Evolutionary conservation across 257 asterid genomes (phyloP), one percentile per base, ranked within the genome.

Genomic region (Gynochthodes officinalis): DNA sequence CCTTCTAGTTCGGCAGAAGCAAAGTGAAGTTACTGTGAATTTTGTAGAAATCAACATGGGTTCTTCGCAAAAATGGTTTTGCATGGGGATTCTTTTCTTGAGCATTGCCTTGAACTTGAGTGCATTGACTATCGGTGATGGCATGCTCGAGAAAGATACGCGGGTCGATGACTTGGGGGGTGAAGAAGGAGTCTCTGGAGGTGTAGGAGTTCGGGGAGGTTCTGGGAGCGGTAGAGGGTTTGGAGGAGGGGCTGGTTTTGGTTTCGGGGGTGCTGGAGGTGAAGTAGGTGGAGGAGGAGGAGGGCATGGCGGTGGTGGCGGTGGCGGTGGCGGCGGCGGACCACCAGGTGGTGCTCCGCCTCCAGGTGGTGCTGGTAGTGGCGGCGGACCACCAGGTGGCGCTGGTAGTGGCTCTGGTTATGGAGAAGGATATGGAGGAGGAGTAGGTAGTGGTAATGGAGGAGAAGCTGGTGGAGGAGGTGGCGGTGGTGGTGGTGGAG

Each of bases 351-450:
- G 40, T n/a, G n/a, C n/a, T n/a, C n/a, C n/a, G n/a, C n/a, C n/a
- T n/a, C n/a, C n/a, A n/a, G 77, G 77, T 0, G 64, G 71, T 25
- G 64, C 64, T 3, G 16, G 27, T 0, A 69, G 76, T n/a, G n/a
- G n/a, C n/a, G n/a, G n/a, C n/a, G 79, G 79, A 6, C 67, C 23
- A 4, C 73, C 76, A 2, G 76, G 73, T 27, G 74, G 78, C 37
- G 30, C 52, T 6, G 74, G 79, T 4, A 75, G 75, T 30, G 75
- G 79, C 11, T 69, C 69, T 18, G 79, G 79, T 11, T 74, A 67
- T 52, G 78, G 82, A 8, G 61, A 73, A 32, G 75, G 78, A 23
- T 69, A 69, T 19, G 74, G 82, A 33, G 78, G 65, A 40, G 70
- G 81, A 59, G 81, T 69, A 14, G 75, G 71, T 0, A 44, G 27